phyloP scores from a whole-genome alignment of 305 asterid genomes.

The Fraxinus dipetala region DNA sequence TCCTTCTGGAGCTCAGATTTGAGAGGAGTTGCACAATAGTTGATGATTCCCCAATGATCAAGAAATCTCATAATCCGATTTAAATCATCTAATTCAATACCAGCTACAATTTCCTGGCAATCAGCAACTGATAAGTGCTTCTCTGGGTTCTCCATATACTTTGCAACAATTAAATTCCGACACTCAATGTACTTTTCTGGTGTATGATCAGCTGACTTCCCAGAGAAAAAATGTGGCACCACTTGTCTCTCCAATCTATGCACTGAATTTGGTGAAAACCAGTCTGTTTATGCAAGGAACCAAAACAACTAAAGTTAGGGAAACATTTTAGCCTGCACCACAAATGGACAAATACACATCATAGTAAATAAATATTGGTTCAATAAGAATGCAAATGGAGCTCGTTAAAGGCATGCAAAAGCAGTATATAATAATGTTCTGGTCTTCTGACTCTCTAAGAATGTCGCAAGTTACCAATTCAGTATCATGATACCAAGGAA shows the following conservation, averaged over 20 bases:
- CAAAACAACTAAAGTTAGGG: constrained; percentile 20
- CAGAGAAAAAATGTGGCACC: constrained; percentile 91
- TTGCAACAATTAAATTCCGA: constrained; percentile 80
- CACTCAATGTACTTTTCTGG: constrained; percentile 86
- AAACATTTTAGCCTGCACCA: neutral
- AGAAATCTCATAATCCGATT: constrained; percentile 80
- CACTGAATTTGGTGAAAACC: constrained; percentile 92
- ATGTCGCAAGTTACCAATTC: neutral
- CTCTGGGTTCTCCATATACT: constrained; percentile 85
- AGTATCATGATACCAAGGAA: neutral
- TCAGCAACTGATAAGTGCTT: constrained; percentile 61
- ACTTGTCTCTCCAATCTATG: constrained; percentile 91
- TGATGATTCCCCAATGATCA: constrained; percentile 95
- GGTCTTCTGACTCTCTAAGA: neutral
- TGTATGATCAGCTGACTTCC: constrained; percentile 69
- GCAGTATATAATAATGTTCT: neutral
- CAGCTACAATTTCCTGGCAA: constrained; percentile 62
- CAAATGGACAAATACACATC: constrained; percentile 29
- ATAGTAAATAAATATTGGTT: neutral
- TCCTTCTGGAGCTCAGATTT: constrained; percentile 51
- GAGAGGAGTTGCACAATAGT: constrained; percentile 73
- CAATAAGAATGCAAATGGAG: neutral
- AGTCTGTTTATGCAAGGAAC: constrained; percentile 50
- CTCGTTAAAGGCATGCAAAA: neutral
- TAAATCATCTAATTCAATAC: constrained; percentile 64